Base-by-base conservation (phyloP, 2,329 filamentous ascomycete genomes). In the Beauveria sp. region DNA sequence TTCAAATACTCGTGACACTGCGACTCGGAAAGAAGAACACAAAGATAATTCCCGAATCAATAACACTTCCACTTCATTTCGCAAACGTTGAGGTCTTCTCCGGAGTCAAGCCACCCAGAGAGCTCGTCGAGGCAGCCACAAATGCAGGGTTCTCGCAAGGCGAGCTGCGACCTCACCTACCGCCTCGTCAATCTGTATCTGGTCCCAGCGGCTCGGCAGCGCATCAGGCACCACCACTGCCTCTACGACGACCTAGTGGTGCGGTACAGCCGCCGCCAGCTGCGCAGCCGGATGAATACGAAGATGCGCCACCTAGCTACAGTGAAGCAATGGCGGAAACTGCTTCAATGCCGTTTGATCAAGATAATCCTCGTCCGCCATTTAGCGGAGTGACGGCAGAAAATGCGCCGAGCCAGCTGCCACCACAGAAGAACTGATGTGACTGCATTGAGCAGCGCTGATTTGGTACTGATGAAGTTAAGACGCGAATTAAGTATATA, bases 241-340 rank as follows among this genome's bases (percentile, higher is more conserved):
- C 67, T 40, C 68, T 70, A 26, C 71, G 70, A 43, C 72, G 70
- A 10, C 56, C 73, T 2, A 69, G 73, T 24, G 83, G 85, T 66
- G 78, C 83, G 3, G 70, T 84, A 8, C 86, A 86, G 63, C 84
- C 84, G 18, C 83, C 84, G 4, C 84, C 86, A 67, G 73, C 86
- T 22, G 67, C 64, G 5, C 70, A 72, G 0, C 71, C 72, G n/a
- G 79, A 80, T 42, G 70, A 72, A 0, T 79, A 83, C 65, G 87
- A 91, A 38, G 91, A 95, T 61, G 90, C 91, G n/a, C 93, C 93
- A 20, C 93, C 93, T 8, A 96, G 91, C 69, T 98, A 98, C 70
- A 92, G 96, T 74, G 93, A 97, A 74, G 92, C 91, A 14, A 87
- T 97, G 75, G 92, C 91, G 7, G 87, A 90, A 65, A 84, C 87